These are phyloP conservation scores for Fusarium torreyae DNA, from an alignment of 2,329 filamentous ascomycete genomes.

Conservation along the genomic window DNA sequence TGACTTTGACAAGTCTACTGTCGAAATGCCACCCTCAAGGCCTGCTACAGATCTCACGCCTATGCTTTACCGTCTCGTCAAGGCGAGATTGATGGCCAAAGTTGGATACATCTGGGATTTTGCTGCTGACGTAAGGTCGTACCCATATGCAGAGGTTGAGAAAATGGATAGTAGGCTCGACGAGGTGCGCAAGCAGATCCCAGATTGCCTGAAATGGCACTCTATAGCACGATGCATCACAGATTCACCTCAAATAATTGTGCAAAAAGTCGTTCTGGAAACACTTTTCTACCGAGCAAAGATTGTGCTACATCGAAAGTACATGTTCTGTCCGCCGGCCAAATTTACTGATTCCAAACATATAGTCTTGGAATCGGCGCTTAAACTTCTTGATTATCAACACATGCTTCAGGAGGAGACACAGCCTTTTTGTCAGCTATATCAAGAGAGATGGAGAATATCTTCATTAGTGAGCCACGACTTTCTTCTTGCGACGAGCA, in stretches of 20 bases:
- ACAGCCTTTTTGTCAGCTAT: slow-evolving; percentile 13
- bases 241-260: slow-evolving; percentile 13
- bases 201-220: slow-evolving; percentile 20
- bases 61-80: slow-evolving; percentile 19
- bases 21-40: neutral
- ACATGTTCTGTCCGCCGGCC: neutral
- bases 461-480: slow-evolving; percentile 18
- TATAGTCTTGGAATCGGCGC: slow-evolving; percentile 16
- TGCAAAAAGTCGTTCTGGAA: slow-evolving; percentile 7
- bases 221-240: slow-evolving; percentile 17
- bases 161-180: slow-evolving; percentile 17
- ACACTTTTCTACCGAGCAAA: slow-evolving; percentile 10
- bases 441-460: slow-evolving; percentile 23
- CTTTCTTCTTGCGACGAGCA: slow-evolving; percentile 2
- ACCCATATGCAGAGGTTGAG: slow-evolving; percentile 2
- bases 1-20: slow-evolving; percentile 56
- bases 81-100: slow-evolving; percentile 5
- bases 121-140: slow-evolving; percentile 1
- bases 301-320: slow-evolving; percentile 20
- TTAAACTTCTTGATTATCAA: slow-evolving; percentile 20
- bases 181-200: slow-evolving; percentile 3
- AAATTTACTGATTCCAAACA: neutral
- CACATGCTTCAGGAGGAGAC: slow-evolving; percentile 21
- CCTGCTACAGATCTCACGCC: slow-evolving; percentile 10
- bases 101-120: slow-evolving; percentile 26